Conservation (phyloP, 2,329 filamentous ascomycete species). For the Microdochium paspali region DNA sequence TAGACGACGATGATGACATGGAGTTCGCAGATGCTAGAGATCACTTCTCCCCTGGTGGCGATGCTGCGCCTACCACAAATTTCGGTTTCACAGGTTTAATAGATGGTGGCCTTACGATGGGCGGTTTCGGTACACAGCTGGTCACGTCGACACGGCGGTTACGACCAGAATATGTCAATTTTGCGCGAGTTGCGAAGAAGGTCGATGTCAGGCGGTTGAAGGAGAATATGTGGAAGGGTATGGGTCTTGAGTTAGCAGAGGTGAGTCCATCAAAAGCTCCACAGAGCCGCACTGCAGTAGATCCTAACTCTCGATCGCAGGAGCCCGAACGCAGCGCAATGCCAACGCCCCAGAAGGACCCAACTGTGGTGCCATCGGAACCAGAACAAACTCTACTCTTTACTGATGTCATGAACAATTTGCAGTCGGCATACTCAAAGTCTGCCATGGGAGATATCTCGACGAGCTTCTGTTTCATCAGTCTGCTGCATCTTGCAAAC, state of each 20-base stretch:
- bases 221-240: constrained; percentile 61
- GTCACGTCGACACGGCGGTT: constrained; percentile 55
- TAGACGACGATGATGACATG: constrained; percentile 57
- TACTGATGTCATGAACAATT: constrained; percentile 81
- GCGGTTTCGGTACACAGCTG: constrained; percentile 54
- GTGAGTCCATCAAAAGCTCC: background rate
- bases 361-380: constrained; percentile 15
- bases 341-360: constrained; percentile 17
- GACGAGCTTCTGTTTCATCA: constrained; percentile 90
- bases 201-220: constrained; percentile 60
- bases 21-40: constrained; percentile 77
- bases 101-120: constrained; percentile 38
- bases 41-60: constrained; percentile 61
- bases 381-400: constrained; percentile 62
- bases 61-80: constrained; percentile 33
- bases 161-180: constrained; percentile 61
- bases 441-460: constrained; percentile 88
- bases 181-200: constrained; percentile 61
- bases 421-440: constrained; percentile 80
- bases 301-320: background rate
- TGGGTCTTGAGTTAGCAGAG: constrained; percentile 44
- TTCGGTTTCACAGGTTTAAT: constrained; percentile 38
- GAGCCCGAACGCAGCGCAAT: constrained; percentile 17
- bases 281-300: background rate
- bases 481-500: constrained; percentile 81